Conservation (phyloP, 2,329 filamentous ascomycete genomes). For the Fusarium subglutinans region DNA sequence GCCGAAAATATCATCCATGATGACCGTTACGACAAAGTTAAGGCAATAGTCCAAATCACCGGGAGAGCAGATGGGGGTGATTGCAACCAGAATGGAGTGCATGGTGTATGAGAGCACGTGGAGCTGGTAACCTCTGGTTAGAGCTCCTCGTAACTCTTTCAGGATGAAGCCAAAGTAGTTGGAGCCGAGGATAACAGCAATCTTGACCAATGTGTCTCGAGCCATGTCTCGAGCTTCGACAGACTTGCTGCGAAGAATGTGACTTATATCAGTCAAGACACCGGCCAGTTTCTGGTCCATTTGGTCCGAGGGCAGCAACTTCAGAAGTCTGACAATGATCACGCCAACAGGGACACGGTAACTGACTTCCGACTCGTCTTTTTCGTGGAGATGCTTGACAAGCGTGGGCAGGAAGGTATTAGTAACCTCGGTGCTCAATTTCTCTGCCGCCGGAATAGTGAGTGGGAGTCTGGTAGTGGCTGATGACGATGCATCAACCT, state of each 20-base stretch:
- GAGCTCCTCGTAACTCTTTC: conserved; percentile 84
- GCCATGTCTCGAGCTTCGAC: conserved; percentile 92
- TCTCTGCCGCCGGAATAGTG: conserved; percentile 73
- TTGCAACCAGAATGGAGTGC: conserved; percentile 85
- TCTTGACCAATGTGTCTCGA: conserved; percentile 85
- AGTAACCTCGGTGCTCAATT: conserved; percentile 76
- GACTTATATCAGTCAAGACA: conserved; percentile 89
- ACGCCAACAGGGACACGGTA: conserved; percentile 90
- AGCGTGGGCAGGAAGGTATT: conserved; percentile 81
- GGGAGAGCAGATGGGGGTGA: conserved; percentile 75
- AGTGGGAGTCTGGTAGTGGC: conserved; percentile 61
- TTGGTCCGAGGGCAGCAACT: conserved; percentile 77
- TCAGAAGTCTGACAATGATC: conserved; percentile 87
- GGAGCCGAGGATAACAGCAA: conserved; percentile 81
- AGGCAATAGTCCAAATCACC: conserved; percentile 93
- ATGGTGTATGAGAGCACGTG: conserved; percentile 96
- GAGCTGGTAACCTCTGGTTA: conserved; percentile 88
- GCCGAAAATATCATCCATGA: conserved; percentile 98
- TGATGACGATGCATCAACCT: conserved; percentile 37
- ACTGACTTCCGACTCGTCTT: conserved; percentile 94
- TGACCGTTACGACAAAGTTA: conserved; percentile 77
- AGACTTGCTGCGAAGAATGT: conserved; percentile 88
- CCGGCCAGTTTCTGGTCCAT: conserved; percentile 80
- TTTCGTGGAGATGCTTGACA: conserved; percentile 87
- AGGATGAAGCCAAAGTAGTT: conserved; percentile 91